Evolutionary conservation across 129 eudicot genomes (phyloP).

Genomic region (Lactuca sativa): DNA sequence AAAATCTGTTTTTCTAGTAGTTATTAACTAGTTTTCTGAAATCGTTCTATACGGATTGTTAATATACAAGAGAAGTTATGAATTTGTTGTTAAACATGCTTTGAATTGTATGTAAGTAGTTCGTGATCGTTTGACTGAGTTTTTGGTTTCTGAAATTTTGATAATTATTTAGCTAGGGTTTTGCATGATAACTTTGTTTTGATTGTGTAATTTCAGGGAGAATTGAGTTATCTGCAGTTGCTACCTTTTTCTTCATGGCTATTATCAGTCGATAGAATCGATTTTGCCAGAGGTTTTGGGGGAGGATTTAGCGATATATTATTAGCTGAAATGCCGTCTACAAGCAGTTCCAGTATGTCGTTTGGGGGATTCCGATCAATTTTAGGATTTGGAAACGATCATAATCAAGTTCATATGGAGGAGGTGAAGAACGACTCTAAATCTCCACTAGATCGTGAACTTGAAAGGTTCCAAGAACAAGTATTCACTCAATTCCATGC

Average conservation of each 20-base stretch:
- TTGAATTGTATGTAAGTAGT: background rate
- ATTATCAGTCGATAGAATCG: background rate
- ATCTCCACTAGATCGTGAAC: slow-evolving; percentile 28
- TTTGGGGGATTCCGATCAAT: slow-evolving; percentile 61
- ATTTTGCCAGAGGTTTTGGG: slow-evolving; percentile 5
- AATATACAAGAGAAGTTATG: background rate
- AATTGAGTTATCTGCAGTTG: slow-evolving; percentile 1
- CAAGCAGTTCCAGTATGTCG: slow-evolving; percentile 44
- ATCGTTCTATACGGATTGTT: background rate
- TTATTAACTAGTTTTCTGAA: background rate
- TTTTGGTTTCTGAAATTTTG: background rate
- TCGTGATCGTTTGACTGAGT: slow-evolving; percentile 18
- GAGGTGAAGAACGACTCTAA: slow-evolving; percentile 42
- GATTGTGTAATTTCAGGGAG: slow-evolving; percentile 26
- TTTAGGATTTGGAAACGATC: slow-evolving; percentile 51
- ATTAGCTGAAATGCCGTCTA: slow-evolving; percentile 43
- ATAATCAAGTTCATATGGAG: slow-evolving; percentile 50
- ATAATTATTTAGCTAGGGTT: slow-evolving; percentile 23
- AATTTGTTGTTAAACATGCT: background rate
- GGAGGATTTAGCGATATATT: slow-evolving; percentile 3
- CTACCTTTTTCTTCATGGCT: background rate
- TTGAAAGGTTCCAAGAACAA: slow-evolving; percentile 53
- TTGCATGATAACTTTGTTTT: slow-evolving; percentile 22
- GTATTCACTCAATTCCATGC: slow-evolving; percentile 43
- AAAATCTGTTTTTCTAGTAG: background rate